phyloP scores from a whole-genome alignment of 2,329 filamentous ascomycete genomes.

The Basipetospora sp. region DNA sequence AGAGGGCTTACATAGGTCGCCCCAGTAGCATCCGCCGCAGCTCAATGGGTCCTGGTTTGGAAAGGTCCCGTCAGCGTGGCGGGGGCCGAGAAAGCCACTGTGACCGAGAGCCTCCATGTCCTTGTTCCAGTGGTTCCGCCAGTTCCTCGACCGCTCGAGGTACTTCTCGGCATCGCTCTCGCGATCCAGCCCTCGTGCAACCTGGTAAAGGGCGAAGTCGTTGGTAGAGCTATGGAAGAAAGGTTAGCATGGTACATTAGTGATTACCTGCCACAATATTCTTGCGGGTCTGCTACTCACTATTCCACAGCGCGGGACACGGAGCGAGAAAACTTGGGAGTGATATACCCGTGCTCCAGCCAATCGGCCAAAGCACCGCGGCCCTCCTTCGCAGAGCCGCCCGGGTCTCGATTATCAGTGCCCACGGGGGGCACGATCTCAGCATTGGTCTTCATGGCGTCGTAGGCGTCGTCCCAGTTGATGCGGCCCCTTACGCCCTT shows the following conservation, averaged over 20 bases:
- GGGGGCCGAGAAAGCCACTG: slow-evolving; percentile 51
- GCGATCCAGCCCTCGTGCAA: slow-evolving; percentile 44
- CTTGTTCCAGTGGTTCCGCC: slow-evolving; percentile 58
- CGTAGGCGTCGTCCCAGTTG: slow-evolving; percentile 48
- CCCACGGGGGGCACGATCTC: slow-evolving; percentile 47
- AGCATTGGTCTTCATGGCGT: slow-evolving; percentile 52
- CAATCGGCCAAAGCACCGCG: slow-evolving; percentile 56
- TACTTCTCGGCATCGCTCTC: slow-evolving; percentile 40
- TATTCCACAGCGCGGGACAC: slow-evolving; percentile 55
- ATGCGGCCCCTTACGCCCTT: slow-evolving; percentile 50
- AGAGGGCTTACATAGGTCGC: slow-evolving; percentile 28
- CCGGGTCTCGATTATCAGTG: slow-evolving; percentile 38
- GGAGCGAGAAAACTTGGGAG: slow-evolving; percentile 43
- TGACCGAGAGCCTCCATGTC: slow-evolving; percentile 43
- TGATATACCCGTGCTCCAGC: slow-evolving; percentile 50
- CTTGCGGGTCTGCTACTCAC: too few species aligned
- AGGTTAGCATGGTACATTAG: not conserved
- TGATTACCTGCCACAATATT: too few species aligned
- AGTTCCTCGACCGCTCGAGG: slow-evolving; percentile 48
- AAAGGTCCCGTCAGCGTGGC: slow-evolving; percentile 34
- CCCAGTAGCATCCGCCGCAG: slow-evolving; percentile 54
- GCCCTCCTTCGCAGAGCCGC: slow-evolving; percentile 52
- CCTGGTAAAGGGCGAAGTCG: slow-evolving; percentile 52
- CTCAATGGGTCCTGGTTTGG: slow-evolving; percentile 38
- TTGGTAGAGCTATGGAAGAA: slow-evolving; percentile 33